Conservation (phyloP, 106 monocot species). For the Dioscorea dumetorum region DNA sequence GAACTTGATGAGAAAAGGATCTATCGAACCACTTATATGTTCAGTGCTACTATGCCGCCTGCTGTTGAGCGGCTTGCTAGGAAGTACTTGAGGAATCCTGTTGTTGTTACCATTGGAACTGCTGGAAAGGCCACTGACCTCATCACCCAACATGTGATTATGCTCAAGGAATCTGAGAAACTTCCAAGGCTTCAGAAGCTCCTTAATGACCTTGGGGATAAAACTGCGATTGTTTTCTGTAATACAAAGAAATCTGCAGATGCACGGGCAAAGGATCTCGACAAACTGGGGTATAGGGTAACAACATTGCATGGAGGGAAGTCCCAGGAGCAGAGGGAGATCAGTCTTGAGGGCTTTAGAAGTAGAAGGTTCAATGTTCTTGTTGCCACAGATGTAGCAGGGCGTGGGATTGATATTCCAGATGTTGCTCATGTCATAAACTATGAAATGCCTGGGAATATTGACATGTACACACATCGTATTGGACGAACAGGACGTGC, state of each 20-base stretch:
- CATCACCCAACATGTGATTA: conserved; percentile 86
- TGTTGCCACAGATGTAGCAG: conserved; percentile 95
- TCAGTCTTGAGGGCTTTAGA: conserved; percentile 91
- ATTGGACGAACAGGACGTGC: conserved; percentile 97
- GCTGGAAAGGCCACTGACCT: conserved; percentile 95
- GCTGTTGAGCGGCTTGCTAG: conserved; percentile 89
- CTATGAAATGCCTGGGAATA: conserved; percentile 74
- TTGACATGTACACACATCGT: conserved; percentile 95
- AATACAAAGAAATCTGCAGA: conserved; percentile 96
- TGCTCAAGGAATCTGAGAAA: conserved; percentile 92
- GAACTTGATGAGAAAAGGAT: conserved; percentile 91
- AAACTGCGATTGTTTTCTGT: conserved; percentile 89
- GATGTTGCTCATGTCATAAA: conserved; percentile 98
- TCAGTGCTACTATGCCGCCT: conserved; percentile 97
- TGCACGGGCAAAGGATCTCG: conserved; percentile 76
- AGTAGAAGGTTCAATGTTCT: conserved; percentile 83
- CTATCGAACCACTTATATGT: conserved; percentile 98
- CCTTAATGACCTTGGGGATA: conserved; percentile 82
- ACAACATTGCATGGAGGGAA: conserved; percentile 94
- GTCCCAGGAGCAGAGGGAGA: conserved; percentile 96
- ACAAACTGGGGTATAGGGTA: conserved; percentile 75
- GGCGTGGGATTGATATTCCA: conserved; percentile 97
- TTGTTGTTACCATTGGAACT: conserved; percentile 93
- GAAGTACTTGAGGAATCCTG: conserved; percentile 91
- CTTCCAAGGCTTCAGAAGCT: conserved; percentile 69